Percentiles rank a stretch among this genome's conserved stretches.
These are phyloP conservation scores for Aristolochia californica DNA, from an alignment of 164 flowering plant species.

Conservation along the genomic window DNA sequence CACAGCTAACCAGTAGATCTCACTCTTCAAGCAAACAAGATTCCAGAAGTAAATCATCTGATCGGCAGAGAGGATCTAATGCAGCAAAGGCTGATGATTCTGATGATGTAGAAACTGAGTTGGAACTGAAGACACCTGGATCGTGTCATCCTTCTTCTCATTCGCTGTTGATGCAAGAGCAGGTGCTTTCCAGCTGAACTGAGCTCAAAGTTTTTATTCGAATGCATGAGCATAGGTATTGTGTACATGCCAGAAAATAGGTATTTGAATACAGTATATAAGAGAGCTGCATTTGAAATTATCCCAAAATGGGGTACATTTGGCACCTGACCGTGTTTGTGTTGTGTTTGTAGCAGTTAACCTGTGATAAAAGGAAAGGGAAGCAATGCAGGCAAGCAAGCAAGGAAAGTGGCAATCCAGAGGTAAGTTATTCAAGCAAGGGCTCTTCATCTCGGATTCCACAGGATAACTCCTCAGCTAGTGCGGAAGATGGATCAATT, in stretches of 20 bases:
- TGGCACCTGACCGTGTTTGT: not conserved
- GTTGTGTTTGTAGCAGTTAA: slow-evolving; percentile 31
- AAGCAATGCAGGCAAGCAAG: slow-evolving; percentile 23
- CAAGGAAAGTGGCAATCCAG: slow-evolving; percentile 25
- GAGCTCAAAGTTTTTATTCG: no score
- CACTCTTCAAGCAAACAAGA: slow-evolving; percentile 46
- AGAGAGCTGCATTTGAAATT: no score
- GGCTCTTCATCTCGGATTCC: slow-evolving; percentile 49
- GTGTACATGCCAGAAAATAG: no score
- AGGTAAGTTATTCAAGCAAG: slow-evolving; percentile 48
- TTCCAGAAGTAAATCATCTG: slow-evolving; percentile 33
- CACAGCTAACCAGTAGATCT: slow-evolving; percentile 34
- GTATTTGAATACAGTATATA: no score
- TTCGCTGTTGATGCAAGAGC: slow-evolving; percentile 12
- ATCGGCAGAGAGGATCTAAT: slow-evolving; percentile 25
- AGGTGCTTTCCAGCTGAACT: slow-evolving; percentile 29
- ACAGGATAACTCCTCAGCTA: slow-evolving; percentile 53
- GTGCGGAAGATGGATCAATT: slow-evolving; percentile 38
- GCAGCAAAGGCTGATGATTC: slow-evolving; percentile 35
- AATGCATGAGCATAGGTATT: no score
- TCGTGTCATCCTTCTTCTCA: slow-evolving; percentile 20
- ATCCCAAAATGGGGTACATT: no score
- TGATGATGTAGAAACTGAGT: slow-evolving; percentile 58
- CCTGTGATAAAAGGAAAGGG: slow-evolving; percentile 33
- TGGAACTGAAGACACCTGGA: slow-evolving; percentile 73